Evolutionary conservation across 1,284 basidiomycete species (phyloP).

Genomic region (Paramarasmius palmivorus): DNA sequence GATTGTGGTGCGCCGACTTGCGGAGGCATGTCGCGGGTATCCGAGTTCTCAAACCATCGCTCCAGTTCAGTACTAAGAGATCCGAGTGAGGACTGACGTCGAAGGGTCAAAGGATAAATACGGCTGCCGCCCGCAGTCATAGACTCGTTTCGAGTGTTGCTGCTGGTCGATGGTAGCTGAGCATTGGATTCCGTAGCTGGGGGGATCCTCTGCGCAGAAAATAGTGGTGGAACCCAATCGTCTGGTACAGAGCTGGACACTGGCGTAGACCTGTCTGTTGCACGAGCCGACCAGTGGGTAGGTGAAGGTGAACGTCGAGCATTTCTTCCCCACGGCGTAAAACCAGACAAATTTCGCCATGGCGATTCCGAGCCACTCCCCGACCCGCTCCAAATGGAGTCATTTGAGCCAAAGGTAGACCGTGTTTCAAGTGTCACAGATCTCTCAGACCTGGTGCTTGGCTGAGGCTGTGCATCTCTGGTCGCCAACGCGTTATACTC

Average conservation of each 20-base stretch:
- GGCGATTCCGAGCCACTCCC: neutral
- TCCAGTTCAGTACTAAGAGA: constrained; percentile 6
- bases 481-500: neutral
- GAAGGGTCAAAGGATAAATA: neutral
- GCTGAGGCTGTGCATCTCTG: neutral
- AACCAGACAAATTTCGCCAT: neutral
- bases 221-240: too few relatives aligned
- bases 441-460: too few relatives aligned
- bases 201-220: too few relatives aligned
- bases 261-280: too few relatives aligned
- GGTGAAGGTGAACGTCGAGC: too few relatives aligned
- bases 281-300: too few relatives aligned
- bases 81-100: neutral
- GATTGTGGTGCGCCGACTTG: neutral
- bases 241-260: too few relatives aligned
- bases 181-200: too few relatives aligned
- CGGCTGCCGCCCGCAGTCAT: neutral
- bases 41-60: constrained; percentile 13
- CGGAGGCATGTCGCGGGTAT: neutral
- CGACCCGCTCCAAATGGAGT: neutral
- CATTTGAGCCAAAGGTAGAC: neutral
- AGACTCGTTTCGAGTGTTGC: neutral
- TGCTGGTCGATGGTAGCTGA: too few relatives aligned
- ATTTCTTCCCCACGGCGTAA: too few relatives aligned
- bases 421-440: neutral